A percentile compares a stretch with the other conserved stretches of the same genome.
phyloP scores from a whole-genome alignment of 2,329 filamentous ascomycete genomes.

The Claviceps spartinae region DNA sequence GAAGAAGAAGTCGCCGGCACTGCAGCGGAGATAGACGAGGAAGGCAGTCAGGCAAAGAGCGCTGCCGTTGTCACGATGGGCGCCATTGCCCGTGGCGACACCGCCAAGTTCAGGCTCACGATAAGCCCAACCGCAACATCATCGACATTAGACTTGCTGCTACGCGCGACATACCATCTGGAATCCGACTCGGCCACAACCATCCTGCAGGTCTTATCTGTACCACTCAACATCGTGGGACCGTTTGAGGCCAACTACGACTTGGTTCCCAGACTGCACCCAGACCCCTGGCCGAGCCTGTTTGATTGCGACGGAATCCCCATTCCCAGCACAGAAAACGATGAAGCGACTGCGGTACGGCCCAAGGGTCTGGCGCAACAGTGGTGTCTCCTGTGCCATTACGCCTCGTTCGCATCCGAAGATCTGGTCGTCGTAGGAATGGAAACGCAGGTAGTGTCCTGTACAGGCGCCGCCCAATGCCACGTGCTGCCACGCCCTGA shows the following conservation, averaged over 20 bases:
- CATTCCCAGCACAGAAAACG: constrained; percentile 23
- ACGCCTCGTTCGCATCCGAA: constrained; percentile 65
- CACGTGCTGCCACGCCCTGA: constrained; percentile 26
- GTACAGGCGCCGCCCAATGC: constrained; percentile 50
- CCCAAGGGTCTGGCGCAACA: constrained; percentile 58
- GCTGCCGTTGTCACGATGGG: constrained; percentile 30
- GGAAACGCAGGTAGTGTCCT: constrained; percentile 44
- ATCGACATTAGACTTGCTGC: constrained; percentile 50
- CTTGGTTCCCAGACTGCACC: constrained; percentile 64
- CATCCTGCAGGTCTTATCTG: constrained; percentile 57
- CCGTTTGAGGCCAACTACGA: constrained; percentile 92
- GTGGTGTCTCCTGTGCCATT: constrained; percentile 64
- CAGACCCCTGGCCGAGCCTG: constrained; percentile 73
- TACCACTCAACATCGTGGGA: constrained; percentile 59
- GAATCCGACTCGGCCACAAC: constrained; percentile 67
- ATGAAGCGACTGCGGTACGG: constrained; percentile 8
- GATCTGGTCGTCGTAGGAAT: constrained; percentile 51
- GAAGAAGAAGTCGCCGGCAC: constrained; percentile 18
- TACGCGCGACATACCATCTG: constrained; percentile 67
- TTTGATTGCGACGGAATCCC: constrained; percentile 49
- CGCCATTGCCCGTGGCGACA: constrained; percentile 31
- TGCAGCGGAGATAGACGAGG: constrained; percentile 18
- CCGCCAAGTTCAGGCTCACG: constrained; percentile 29
- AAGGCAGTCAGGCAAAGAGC: constrained; percentile 22
- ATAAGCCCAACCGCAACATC: constrained; percentile 37